phyloP scores from a whole-genome alignment of 228 moss, liverwort and hornwort genomes.

The Sphagnum fallax region DNA sequence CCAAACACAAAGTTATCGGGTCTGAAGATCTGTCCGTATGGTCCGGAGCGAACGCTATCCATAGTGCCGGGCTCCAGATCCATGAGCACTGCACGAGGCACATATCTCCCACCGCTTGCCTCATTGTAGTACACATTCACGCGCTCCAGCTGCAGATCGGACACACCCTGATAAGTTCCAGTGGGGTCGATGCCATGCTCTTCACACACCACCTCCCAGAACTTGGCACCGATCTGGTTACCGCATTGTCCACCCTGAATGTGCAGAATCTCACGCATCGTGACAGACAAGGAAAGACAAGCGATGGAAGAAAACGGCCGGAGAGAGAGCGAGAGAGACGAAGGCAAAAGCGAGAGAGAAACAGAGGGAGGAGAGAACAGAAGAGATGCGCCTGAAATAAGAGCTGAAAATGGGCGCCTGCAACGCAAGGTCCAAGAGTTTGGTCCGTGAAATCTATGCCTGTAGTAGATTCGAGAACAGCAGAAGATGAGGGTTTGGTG shows the following conservation, averaged over 20 bases:
- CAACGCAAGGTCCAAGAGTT: no score
- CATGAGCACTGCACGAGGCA: slow-evolving; percentile 11
- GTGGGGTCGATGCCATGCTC: slow-evolving; percentile 52
- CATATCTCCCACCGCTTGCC: slow-evolving; percentile 24
- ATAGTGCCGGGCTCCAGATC: slow-evolving; percentile 12
- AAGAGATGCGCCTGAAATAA: no score
- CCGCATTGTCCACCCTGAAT: slow-evolving; percentile 41
- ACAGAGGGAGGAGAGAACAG: no score
- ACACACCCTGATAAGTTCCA: slow-evolving; percentile 42
- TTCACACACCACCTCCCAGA: slow-evolving; percentile 59
- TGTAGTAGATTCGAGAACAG: no score
- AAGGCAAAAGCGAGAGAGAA: no score
- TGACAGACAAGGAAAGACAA: neutral
- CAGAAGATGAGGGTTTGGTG: no score
- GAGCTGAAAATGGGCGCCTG: no score
- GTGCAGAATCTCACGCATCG: slow-evolving; percentile 42
- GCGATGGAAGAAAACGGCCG: no score
- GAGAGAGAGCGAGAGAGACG: no score
- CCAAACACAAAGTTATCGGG: slow-evolving; percentile 54
- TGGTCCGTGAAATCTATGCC: no score
- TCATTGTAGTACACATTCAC: slow-evolving; percentile 48
- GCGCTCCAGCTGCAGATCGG: slow-evolving; percentile 46
- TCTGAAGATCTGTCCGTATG: slow-evolving; percentile 45
- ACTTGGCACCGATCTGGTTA: slow-evolving; percentile 53
- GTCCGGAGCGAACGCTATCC: slow-evolving; percentile 42